Base-by-base conservation (phyloP, 2,329 filamentous ascomycete species). In the Hypoxylon sp. region DNA sequence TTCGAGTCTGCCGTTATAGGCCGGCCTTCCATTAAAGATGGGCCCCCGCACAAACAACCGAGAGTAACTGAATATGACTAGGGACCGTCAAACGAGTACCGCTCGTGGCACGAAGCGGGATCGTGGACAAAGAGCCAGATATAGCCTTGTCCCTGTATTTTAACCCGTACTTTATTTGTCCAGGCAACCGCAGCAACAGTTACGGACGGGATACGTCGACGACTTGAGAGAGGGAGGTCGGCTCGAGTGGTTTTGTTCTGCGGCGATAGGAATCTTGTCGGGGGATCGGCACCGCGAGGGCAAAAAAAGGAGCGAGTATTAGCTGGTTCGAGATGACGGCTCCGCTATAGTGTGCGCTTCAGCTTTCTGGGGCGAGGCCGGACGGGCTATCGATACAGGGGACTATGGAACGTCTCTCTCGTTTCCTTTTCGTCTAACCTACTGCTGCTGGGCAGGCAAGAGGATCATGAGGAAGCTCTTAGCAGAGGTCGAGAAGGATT, bases 11-110 rank as follows among this genome's bases (percentile, higher is more conserved):
- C 76, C 72, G 79, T 75, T 63, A 77, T 75, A 69, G 79, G 75
- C 75, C 76, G 78, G 73, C 77, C 75, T 75, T 82, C 79, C 80
- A 82, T 82, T 75, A 79, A 81, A 71, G 68, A 72, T 68, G 61
- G 66, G 62, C 66, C 66, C 66, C 65, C 59, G 62, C 62, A 66
- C 66, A 62, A 66, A 65, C 53, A 66, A 67, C 65, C 60, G 60
- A 60, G 57, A 62, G 58, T 56, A 50, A 59, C 57, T 66, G 62
- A 57, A 57, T 48, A 50, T 17, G 52, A 49, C 42, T 48, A 47
- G n/a, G n/a, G 47, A 37, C 45, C 29, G 55, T 63, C 53, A 57
- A 66, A 64, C 53, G 62, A 63, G 45, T 61, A 53, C 15, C n/a
- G 56, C 57, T 64, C 56, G 60, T 59, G 62, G 66, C 58, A 60